Percentiles rank a stretch among this genome's conserved stretches.
Conservation (phyloP, 495 filamentous ascomycete species). For the Glonium stellatum region DNA sequence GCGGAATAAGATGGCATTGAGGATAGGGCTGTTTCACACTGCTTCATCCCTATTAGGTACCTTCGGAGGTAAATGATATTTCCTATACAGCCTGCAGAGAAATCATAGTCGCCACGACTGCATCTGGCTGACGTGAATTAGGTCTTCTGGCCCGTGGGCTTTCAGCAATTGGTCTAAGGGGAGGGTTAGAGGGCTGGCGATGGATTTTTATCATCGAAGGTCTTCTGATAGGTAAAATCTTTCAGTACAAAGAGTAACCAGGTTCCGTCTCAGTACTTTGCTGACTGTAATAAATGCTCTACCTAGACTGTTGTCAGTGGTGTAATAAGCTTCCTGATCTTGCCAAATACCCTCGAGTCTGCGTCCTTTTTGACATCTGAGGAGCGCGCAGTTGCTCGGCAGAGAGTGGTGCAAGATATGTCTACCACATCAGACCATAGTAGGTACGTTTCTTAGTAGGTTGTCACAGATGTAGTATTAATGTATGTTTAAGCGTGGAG, state of each 20-base stretch:
- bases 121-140: too few relatives aligned
- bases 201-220: slow-evolving; percentile 50
- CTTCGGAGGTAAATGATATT: too few relatives aligned
- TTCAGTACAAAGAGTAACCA: too few relatives aligned
- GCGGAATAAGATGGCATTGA: slow-evolving; percentile 53
- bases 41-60: slow-evolving; percentile 52
- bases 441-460: too few relatives aligned
- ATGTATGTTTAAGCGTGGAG: not conserved
- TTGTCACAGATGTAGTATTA: too few relatives aligned
- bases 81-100: too few relatives aligned
- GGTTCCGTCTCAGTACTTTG: too few relatives aligned
- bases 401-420: not conserved
- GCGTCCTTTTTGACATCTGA: slow-evolving; percentile 14
- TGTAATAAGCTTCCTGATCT: slow-evolving; percentile 14
- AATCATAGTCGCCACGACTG: too few relatives aligned
- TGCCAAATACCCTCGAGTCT: slow-evolving; percentile 23
- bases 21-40: slow-evolving; percentile 54
- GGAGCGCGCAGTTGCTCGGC: slow-evolving; percentile 28
- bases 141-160: slow-evolving; percentile 58
- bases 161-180: slow-evolving; percentile 47
- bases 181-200: slow-evolving; percentile 36
- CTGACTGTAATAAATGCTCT: too few relatives aligned
- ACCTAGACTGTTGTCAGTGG: slow-evolving; percentile 40
- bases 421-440: not conserved
- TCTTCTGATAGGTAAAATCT: too few relatives aligned